Evolutionary conservation across 352 stramenopile species (phyloP), one percentile per base, ranked within the genome.

Genomic region (Phytophthora hybrid): DNA sequence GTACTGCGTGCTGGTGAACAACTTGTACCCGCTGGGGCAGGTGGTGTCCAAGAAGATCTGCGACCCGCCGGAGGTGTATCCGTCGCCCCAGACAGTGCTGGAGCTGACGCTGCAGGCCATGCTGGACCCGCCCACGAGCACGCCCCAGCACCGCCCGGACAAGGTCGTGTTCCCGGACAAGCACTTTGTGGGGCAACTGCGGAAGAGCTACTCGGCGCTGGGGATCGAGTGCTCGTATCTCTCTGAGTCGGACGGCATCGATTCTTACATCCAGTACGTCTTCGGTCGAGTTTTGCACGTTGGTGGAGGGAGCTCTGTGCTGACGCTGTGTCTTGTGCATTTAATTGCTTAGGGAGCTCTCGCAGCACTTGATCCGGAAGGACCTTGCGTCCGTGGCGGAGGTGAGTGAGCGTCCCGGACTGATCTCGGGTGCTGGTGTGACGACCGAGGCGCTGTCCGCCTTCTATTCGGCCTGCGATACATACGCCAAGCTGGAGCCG

Each of bases 1-100:
- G 16, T 96, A 94, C 84, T 94, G 87, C 57, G 89, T 96, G 31
- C 71, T 96, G 13, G 87, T 96, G 44, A 96, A 96, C 74, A 96
- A 96, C 55, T 75, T 96, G 21, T 96, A 96, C 68, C 89, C 89
- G 5, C 59, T 95, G 18, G 89, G 89, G 21, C 89, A 96, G 78
- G 89, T 96, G 37, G 82, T 96, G 53, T 90, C 84, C 47, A 96
- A 94, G 74, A 93, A 94, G 70, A 95, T 96, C 60, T 89, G 86
- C 29, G 87, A 96, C 61, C 89, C 89, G 21, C 89, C 89, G 5
- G 86, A 96, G 76, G 67, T 85, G 52, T 96, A 93, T 59, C 89
- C 89, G 21, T 93, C 85, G 4, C 73, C 85, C 4, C 58, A 87
- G 68, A 85, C 79, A 49, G 85, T 96, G 59, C 72, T 96, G 51